phyloP scores from a whole-genome alignment of 169 alveolate genomes.

The Amoebophrya sp. region DNA sequence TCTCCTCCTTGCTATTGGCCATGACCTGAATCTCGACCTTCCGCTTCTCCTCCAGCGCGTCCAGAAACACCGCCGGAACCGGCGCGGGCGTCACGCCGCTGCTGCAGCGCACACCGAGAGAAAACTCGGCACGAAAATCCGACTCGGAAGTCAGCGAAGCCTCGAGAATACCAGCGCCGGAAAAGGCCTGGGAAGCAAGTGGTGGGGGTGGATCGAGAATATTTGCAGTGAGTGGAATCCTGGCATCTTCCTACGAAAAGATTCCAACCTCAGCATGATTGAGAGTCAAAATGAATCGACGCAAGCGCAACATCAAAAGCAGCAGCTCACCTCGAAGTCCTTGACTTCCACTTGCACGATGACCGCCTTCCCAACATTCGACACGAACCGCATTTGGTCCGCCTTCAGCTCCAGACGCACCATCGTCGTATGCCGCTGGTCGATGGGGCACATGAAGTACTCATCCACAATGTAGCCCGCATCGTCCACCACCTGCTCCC shows the following conservation, averaged over 20 bases:
- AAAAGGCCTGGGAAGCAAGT: conserved; percentile 1
- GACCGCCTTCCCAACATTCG: neutral
- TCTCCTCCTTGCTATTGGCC: neutral
- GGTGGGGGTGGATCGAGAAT: no score
- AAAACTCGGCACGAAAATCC: neutral
- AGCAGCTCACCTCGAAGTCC: neutral
- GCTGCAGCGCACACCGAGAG: neutral
- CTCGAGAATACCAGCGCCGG: neutral
- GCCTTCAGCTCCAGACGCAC: neutral
- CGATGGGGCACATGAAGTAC: neutral
- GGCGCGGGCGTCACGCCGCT: neutral
- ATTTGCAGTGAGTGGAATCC: no score
- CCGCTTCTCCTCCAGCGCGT: neutral
- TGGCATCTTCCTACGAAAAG: no score
- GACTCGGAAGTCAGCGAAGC: neutral
- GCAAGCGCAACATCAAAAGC: no score
- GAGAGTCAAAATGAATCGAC: no score
- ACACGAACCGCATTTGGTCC: neutral
- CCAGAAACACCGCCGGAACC: neutral
- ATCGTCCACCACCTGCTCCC: neutral
- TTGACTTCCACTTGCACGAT: neutral
- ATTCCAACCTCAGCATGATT: no score
- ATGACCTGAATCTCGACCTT: neutral
- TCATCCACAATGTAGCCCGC: neutral
- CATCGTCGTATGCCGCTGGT: neutral